Evolutionary conservation across 2,329 filamentous ascomycete species (phyloP).

Genomic region (Lachnum nothofagi): DNA sequence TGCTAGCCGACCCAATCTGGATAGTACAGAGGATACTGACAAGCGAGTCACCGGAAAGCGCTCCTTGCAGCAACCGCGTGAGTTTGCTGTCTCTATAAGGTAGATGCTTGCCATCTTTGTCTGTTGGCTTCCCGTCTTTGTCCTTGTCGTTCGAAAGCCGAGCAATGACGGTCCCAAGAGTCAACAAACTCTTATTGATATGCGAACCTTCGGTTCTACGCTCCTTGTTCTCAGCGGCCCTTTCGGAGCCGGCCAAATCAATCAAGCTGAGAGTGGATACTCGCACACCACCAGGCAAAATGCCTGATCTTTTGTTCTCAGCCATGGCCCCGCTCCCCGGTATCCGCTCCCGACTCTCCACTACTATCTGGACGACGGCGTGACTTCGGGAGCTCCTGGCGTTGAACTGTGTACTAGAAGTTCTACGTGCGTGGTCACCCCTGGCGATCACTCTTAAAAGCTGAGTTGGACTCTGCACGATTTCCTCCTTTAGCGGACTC

Average conservation of each 20-base stretch:
- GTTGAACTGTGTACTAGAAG: conserved; percentile 95
- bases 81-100: conserved; percentile 98
- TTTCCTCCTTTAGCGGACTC: conserved; percentile 93
- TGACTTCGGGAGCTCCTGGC: conserved; percentile 94
- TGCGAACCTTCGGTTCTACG: conserved; percentile 90
- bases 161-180: conserved; percentile 89
- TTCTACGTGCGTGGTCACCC: conserved; percentile 83
- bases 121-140: conserved; percentile 64
- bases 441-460: conserved; percentile 89
- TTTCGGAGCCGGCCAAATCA: conserved; percentile 92
- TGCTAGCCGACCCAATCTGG: conserved; percentile 74
- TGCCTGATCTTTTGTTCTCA: conserved; percentile 62
- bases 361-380: conserved; percentile 96
- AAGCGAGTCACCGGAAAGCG: conserved; percentile 85
- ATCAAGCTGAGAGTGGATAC: conserved; percentile 95
- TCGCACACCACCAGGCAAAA: conserved; percentile 81
- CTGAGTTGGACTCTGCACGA: conserved; percentile 95
- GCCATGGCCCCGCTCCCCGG: conserved; percentile 44
- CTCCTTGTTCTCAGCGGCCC: conserved; percentile 92
- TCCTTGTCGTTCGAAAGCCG: conserved; percentile 87
- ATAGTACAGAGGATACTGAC: conserved; percentile 98
- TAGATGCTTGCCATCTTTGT: conserved; percentile 86
- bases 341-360: conserved; percentile 86
- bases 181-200: conserved; percentile 97
- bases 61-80: conserved; percentile 84